A percentile compares a stretch with the other conserved stretches of the same genome.
These are phyloP conservation scores for Paramecium pentaurelia DNA, from an alignment of 73 alveolate genomes.

Conservation along the genomic window DNA sequence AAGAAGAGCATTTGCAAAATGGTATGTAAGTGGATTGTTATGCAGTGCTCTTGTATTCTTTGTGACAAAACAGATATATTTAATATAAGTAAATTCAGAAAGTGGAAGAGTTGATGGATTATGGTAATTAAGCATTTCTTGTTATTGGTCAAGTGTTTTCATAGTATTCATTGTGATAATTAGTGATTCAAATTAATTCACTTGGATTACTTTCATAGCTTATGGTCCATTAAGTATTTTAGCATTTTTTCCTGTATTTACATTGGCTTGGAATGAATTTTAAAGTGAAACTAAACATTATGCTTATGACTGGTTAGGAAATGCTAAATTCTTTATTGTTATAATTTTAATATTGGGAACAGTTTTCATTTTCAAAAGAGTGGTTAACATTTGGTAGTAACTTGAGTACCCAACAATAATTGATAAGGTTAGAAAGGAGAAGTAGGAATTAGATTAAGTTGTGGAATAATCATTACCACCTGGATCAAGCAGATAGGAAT, in stretches of 20 bases:
- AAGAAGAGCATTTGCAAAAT: slow-evolving; percentile 8
- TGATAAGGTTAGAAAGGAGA: neutral
- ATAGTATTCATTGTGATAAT: slow-evolving; percentile 11
- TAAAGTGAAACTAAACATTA: neutral
- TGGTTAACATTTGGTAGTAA: slow-evolving; percentile 17
- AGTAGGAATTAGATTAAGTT: neutral
- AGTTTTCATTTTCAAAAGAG: neutral
- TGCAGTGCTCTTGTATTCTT: slow-evolving; percentile 11
- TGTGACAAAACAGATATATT: neutral
- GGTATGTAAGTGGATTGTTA: slow-evolving; percentile 28
- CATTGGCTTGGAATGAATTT: slow-evolving; percentile 38
- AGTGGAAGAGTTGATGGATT: slow-evolving; percentile 32
- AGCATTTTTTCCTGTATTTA: slow-evolving; percentile 2
- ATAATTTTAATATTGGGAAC: neutral
- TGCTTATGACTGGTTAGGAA: slow-evolving; percentile 27
- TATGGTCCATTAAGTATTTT: neutral
- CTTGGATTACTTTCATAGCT: neutral
- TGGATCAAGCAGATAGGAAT: neutral
- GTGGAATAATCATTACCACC: neutral
- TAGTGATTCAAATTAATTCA: slow-evolving; percentile 9
- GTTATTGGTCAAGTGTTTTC: slow-evolving; percentile 23
- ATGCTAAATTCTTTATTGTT: neutral
- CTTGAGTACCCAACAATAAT: neutral
- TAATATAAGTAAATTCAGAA: neutral
- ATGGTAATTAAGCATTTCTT: neutral